Evolutionary conservation across 2,329 filamentous ascomycete genomes (phyloP).

Genomic region (Calonectria montana): DNA sequence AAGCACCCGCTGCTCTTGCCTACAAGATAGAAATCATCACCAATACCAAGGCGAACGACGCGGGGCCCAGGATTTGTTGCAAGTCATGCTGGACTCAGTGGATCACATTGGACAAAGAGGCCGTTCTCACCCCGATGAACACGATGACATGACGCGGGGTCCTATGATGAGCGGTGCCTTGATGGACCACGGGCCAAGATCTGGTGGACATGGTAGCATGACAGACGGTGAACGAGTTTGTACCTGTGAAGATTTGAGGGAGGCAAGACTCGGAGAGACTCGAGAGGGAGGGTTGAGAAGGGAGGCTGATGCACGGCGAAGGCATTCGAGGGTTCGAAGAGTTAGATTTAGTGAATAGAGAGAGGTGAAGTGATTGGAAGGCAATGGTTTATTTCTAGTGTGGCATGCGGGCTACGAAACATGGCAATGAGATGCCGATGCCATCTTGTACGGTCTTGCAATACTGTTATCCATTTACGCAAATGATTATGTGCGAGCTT

Average conservation of each 20-base stretch:
- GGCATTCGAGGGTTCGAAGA: background rate
- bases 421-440: background rate
- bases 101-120: background rate
- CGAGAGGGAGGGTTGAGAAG: background rate
- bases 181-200: background rate
- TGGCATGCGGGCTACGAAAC: background rate
- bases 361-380: background rate
- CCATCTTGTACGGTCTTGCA: background rate
- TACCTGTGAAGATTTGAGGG: background rate
- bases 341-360: slow-evolving; percentile 11
- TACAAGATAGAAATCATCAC: background rate
- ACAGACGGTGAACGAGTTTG: background rate
- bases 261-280: background rate
- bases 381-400: background rate
- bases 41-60: background rate
- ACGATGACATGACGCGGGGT: background rate
- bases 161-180: background rate
- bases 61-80: background rate
- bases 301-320: background rate
- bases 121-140: background rate
- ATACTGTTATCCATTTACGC: background rate
- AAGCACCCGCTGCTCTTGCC: background rate
- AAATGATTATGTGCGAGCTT: background rate
- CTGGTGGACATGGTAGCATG: background rate
- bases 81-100: background rate